A percentile compares a stretch with the other conserved stretches of the same genome.
Evolutionary conservation across 495 filamentous ascomycete genomes (phyloP).

Genomic region (Aspergillus haitiensis): DNA sequence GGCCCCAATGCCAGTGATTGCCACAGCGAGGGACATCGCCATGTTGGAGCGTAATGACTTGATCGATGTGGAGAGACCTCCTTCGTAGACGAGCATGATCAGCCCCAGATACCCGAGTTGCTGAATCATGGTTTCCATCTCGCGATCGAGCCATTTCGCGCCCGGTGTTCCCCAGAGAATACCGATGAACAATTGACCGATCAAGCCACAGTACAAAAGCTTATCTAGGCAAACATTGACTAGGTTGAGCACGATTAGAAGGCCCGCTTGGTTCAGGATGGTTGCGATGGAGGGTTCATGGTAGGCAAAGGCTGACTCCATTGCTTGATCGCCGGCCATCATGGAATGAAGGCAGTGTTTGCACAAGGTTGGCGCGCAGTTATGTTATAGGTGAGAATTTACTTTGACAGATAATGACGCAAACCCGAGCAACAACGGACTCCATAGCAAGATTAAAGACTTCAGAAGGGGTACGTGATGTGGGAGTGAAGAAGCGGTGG

Average conservation of each 20-base stretch:
- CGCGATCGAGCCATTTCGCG: slow-evolving; percentile 49
- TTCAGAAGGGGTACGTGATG: no score
- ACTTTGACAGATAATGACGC: no score
- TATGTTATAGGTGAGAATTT: no score
- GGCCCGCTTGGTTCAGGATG: slow-evolving; percentile 62
- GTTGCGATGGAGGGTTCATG: slow-evolving; percentile 58
- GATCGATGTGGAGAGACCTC: slow-evolving; percentile 66
- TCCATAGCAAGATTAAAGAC: no score
- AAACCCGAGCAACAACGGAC: no score
- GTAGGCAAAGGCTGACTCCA: slow-evolving; percentile 49
- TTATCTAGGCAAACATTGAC: slow-evolving; percentile 59
- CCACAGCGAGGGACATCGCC: slow-evolving; percentile 58
- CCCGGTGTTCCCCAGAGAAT: slow-evolving; percentile 68
- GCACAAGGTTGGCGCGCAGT: no score
- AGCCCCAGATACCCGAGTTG: slow-evolving; percentile 77
- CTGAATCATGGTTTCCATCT: slow-evolving; percentile 57
- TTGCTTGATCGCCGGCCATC: no score
- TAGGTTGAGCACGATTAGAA: slow-evolving; percentile 66
- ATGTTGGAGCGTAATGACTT: slow-evolving; percentile 59
- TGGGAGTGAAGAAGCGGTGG: no score
- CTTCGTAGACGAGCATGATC: slow-evolving; percentile 73
- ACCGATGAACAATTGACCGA: slow-evolving; percentile 74
- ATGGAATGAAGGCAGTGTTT: no score
- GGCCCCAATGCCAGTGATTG: slow-evolving; percentile 60
- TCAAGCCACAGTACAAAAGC: slow-evolving; percentile 66